Base-by-base conservation (phyloP, 441 rosid genomes). In the Erodium trifolium region DNA sequence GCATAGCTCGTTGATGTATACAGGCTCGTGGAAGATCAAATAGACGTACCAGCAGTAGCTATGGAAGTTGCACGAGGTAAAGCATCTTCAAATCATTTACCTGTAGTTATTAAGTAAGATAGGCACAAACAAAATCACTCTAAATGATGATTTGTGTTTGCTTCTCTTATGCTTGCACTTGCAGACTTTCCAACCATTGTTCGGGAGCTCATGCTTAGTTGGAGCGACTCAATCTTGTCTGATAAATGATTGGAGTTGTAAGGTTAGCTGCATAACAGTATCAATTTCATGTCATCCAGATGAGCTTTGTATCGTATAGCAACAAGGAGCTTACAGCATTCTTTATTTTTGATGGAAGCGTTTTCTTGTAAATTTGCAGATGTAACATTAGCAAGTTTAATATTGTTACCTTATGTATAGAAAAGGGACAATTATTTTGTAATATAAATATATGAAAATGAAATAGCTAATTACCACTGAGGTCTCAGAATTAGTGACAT, bases 1-100 rank as follows among this genome's bases (percentile, higher is more conserved):
- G 31, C 79, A 75, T 74, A 93, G 98, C 97, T 93, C 67, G 92
- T 79, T 74, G 98, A 90, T 39, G 96, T 93, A 29, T 93, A 93
- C 77, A 87, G 86, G 81, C 81, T 93, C 63, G 85, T 90, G 34
- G 94, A 93, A 81, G 93, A 82, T 66, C 86, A 93, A 66, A 79
- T 93, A 60, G 94, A 90, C 71, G 68, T 93, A 60, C 94, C 88
- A 57, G 69, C 96, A 31, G 80, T 93, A 35, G 96, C 97, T 34
- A 45, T 71, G 71, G 85, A 87, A 83, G 89, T 93, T 62, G 96
- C 78, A 68, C 82, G 67, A 83, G 97, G 98, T 93, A 82, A 82
- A 47, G 23, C 51, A 53, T 64, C 2, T 5, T 29, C 1, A 0
- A 55, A 47, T 59, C 6, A 49, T 65, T 59, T 53, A 3, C 10